Conservation (phyloP, 176 grass and related monocot genomes). For the Thalia dealbata region DNA sequence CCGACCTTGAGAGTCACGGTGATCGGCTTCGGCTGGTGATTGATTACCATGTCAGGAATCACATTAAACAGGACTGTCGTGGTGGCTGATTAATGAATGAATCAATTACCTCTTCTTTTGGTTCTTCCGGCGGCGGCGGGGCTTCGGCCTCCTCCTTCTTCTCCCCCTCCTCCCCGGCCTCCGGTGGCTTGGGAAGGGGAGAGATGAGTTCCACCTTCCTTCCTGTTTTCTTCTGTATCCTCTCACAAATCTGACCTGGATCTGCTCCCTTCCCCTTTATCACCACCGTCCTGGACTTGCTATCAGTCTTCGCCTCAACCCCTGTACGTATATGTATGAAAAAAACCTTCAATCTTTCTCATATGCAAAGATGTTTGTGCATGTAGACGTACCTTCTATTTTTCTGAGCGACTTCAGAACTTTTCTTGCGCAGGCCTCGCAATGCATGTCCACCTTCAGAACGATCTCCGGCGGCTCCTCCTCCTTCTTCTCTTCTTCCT, state of each 20-base stretch:
- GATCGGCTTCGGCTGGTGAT: slow-evolving; percentile 34
- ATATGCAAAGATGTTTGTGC: too few relatives aligned
- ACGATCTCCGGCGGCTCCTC: slow-evolving; percentile 41
- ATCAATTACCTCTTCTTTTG: slow-evolving; percentile 48
- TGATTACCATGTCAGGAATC: too few relatives aligned
- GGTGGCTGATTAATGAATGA: too few relatives aligned
- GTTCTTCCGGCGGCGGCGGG: slow-evolving; percentile 33
- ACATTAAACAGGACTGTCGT: too few relatives aligned
- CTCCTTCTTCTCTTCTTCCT: slow-evolving; percentile 32
- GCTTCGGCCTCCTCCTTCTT: slow-evolving; percentile 41
- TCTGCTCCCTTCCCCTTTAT: slow-evolving; percentile 40
- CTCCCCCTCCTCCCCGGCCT: too few relatives aligned
- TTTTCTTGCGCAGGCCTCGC: slow-evolving; percentile 59
- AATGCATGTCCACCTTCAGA: slow-evolving; percentile 74
- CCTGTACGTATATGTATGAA: too few relatives aligned
- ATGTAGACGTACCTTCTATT: slow-evolving; percentile 61
- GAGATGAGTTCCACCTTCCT: slow-evolving; percentile 58
- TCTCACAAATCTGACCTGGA: slow-evolving; percentile 43
- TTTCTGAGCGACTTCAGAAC: slow-evolving; percentile 35
- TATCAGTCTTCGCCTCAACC: slow-evolving; percentile 48
- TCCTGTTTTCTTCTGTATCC: slow-evolving; percentile 56
- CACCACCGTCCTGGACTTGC: slow-evolving; percentile 48
- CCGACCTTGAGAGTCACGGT: slow-evolving; percentile 41
- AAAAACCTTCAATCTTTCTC: too few relatives aligned
- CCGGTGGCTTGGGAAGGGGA: slow-evolving; percentile 31